These are phyloP conservation scores for Aspergillus coremiiformis DNA, from an alignment of 495 filamentous ascomycete species.

Conservation along the genomic window DNA sequence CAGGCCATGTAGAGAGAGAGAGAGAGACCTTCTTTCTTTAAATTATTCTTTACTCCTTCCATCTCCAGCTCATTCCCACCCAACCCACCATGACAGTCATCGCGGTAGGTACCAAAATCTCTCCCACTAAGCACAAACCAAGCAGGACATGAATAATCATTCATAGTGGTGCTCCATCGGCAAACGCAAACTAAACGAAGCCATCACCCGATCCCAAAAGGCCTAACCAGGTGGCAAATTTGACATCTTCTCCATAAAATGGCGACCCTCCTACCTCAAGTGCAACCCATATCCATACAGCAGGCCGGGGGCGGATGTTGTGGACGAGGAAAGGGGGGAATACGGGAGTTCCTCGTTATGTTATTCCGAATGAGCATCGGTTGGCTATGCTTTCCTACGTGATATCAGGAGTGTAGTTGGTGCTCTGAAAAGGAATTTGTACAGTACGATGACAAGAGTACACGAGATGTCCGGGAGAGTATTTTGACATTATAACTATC, in stretches of 20 bases:
- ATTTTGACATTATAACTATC: too few species aligned
- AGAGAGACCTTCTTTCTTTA: too few species aligned
- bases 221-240: slow-evolving; percentile 38
- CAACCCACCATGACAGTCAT: too few species aligned
- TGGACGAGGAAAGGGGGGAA: slow-evolving; percentile 48
- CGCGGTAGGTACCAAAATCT: not conserved
- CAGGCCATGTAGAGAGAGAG: too few species aligned
- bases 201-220: slow-evolving; percentile 49
- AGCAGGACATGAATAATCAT: not conserved
- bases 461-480: too few species aligned
- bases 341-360: slow-evolving; percentile 53
- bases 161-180: slow-evolving; percentile 54
- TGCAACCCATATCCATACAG: slow-evolving; percentile 11
- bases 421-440: too few species aligned
- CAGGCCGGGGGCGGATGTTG: slow-evolving; percentile 32
- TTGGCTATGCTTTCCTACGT: too few species aligned
- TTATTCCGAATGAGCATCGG: slow-evolving; percentile 39
- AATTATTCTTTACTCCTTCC: too few species aligned
- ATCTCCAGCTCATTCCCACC: too few species aligned
- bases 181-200: slow-evolving; percentile 51
- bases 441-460: too few species aligned
- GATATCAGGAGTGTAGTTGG: too few species aligned
- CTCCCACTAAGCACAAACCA: not conserved
- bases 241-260: slow-evolving; percentile 52
- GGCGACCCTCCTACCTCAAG: slow-evolving; percentile 59